Evolutionary conservation across 2,329 filamentous ascomycete genomes (phyloP).

Genomic region (Dactylellina drechsleri): DNA sequence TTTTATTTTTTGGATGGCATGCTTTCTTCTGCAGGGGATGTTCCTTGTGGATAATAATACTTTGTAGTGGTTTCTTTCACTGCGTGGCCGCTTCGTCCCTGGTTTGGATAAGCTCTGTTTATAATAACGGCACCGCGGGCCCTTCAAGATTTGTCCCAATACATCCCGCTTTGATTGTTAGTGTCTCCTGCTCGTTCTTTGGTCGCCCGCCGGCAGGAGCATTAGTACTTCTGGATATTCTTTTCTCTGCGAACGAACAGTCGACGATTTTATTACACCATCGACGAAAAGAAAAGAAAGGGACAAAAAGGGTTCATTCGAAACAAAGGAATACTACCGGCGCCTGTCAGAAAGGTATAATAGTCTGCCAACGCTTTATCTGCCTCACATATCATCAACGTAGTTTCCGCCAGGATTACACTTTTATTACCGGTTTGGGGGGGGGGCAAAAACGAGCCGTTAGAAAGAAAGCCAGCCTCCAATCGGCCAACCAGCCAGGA

Average conservation of each 20-base stretch:
- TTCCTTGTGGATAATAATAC: slow-evolving; percentile 1
- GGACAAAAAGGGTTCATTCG: too few relatives aligned
- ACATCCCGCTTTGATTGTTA: slow-evolving; percentile 3
- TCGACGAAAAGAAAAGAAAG: too few relatives aligned
- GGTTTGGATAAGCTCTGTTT: slow-evolving; percentile 45
- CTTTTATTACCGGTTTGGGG: neutral
- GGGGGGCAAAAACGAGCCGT: slow-evolving; percentile 41
- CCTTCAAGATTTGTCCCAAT: neutral
- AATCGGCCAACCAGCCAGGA: slow-evolving; percentile 38
- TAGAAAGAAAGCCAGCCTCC: slow-evolving; percentile 53
- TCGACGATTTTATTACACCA: too few relatives aligned
- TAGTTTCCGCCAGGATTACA: slow-evolving; percentile 13
- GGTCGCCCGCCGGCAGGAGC: neutral
- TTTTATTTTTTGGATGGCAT: slow-evolving; percentile 19
- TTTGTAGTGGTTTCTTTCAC: slow-evolving; percentile 7
- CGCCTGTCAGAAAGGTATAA: slow-evolving; percentile 1
- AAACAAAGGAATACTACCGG: neutral
- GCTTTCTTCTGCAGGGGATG: slow-evolving; percentile 30
- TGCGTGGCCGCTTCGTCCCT: slow-evolving; percentile 31
- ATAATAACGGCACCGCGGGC: slow-evolving; percentile 30
- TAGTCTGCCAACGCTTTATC: neutral
- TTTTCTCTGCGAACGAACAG: neutral
- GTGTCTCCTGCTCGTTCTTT: neutral
- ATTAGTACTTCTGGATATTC: slow-evolving; percentile 32
- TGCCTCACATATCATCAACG: slow-evolving; percentile 8